Percentiles rank a stretch among this genome's conserved stretches.
Evolutionary conservation across 2,329 filamentous ascomycete species (phyloP).

Genomic region (Sclerotinia nivalis): DNA sequence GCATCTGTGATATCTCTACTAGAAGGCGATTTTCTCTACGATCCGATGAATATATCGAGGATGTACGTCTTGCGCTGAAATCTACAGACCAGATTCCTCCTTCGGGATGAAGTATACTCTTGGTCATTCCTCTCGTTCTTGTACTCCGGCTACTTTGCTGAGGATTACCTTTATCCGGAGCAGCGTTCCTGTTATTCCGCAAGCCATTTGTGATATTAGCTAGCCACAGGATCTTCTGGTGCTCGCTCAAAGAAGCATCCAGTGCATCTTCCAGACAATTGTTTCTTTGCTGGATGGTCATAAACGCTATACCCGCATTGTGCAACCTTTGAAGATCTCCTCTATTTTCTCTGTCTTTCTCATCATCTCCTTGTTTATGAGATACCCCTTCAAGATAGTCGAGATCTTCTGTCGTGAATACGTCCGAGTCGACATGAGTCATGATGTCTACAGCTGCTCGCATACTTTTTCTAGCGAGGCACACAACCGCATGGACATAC

Average conservation of each 20-base stretch:
- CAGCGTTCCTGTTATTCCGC: background rate
- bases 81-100: no score
- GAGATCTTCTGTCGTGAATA: background rate
- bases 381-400: background rate
- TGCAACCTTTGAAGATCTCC: background rate
- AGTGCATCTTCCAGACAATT: background rate
- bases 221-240: background rate
- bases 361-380: background rate
- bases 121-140: background rate
- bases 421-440: background rate
- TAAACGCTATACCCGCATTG: background rate
- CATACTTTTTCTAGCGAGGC: background rate
- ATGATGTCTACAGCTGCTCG: background rate
- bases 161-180: background rate
- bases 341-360: background rate
- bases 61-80: no score
- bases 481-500: background rate
- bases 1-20: background rate
- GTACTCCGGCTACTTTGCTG: background rate
- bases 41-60: background rate
- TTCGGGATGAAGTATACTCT: background rate
- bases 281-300: background rate
- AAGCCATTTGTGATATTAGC: background rate
- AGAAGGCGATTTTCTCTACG: background rate
- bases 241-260: background rate